phyloP scores from a whole-genome alignment of 208 protist species.

The Tritrichomonas foetus region DNA sequence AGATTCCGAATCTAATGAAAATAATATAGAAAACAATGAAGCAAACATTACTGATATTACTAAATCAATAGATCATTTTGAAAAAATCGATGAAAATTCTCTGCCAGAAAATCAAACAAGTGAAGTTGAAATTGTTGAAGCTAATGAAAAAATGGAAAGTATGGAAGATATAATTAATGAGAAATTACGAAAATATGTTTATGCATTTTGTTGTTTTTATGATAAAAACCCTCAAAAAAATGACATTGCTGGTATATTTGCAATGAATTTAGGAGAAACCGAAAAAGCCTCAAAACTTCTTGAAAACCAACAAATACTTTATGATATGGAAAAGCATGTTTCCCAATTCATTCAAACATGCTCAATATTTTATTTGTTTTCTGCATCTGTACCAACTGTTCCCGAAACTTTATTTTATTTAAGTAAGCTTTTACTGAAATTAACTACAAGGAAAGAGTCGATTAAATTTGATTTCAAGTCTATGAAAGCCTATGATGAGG shows the following conservation, averaged over 20 bases:
- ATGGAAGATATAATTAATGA: neutral
- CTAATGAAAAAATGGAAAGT: neutral
- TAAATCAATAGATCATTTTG: too few relatives aligned
- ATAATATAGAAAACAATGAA: neutral
- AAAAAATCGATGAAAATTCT: too few relatives aligned
- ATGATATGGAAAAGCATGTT: neutral
- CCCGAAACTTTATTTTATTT: neutral
- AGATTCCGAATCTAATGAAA: neutral
- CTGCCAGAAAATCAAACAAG: too few relatives aligned
- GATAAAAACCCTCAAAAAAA: neutral
- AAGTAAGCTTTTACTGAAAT: neutral
- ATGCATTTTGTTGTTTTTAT: neutral
- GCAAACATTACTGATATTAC: too few relatives aligned
- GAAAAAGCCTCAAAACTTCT: neutral
- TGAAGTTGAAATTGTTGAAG: neutral
- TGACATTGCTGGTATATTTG: neutral
- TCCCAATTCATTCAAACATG: neutral
- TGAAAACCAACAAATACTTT: neutral
- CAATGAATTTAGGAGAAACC: neutral
- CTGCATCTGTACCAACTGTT: neutral
- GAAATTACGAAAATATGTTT: neutral
- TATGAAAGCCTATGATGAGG: neutral
- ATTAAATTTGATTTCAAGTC: neutral
- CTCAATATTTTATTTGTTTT: neutral
- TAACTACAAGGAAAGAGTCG: neutral